A percentile compares a stretch with the other conserved stretches of the same genome.
These are phyloP conservation scores for Fusarium sterilihyphosum DNA, from an alignment of 2,329 filamentous ascomycete genomes.

Conservation along the genomic window DNA sequence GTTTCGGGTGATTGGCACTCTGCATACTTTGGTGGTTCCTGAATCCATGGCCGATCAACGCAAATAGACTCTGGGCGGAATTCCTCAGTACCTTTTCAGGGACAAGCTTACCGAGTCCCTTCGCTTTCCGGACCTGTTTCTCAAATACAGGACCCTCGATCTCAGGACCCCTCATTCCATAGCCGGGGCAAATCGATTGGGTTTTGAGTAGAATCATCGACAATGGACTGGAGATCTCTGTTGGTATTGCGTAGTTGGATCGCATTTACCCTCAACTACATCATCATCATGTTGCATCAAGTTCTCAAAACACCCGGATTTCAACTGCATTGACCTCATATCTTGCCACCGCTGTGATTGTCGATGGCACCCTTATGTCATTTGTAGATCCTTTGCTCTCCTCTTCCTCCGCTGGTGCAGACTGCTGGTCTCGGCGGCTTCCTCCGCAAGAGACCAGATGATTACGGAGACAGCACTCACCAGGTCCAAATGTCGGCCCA, in stretches of 20 bases:
- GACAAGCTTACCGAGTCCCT: background rate
- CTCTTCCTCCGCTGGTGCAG: background rate
- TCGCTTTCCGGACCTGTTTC: background rate
- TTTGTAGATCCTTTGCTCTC: background rate
- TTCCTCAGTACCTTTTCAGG: slow-evolving; percentile 3
- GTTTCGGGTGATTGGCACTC: background rate
- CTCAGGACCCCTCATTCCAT: slow-evolving; percentile 2
- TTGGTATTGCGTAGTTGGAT: background rate
- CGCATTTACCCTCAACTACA: background rate
- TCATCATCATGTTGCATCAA: background rate
- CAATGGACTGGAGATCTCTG: background rate
- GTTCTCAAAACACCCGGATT: no score
- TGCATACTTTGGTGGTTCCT: slow-evolving; percentile 2
- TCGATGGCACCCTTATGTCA: background rate
- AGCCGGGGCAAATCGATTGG: background rate
- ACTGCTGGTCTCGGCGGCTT: no score
- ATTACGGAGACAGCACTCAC: background rate
- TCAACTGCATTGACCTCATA: background rate
- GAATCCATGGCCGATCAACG: background rate
- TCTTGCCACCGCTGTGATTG: background rate
- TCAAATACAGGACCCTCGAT: background rate
- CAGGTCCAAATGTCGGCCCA: background rate
- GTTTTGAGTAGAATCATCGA: background rate
- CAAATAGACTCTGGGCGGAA: background rate
- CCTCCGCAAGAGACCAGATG: background rate